Conservation (phyloP, 371 early-diverging fungal genomes). For the Actinomortierella wolfii region DNA sequence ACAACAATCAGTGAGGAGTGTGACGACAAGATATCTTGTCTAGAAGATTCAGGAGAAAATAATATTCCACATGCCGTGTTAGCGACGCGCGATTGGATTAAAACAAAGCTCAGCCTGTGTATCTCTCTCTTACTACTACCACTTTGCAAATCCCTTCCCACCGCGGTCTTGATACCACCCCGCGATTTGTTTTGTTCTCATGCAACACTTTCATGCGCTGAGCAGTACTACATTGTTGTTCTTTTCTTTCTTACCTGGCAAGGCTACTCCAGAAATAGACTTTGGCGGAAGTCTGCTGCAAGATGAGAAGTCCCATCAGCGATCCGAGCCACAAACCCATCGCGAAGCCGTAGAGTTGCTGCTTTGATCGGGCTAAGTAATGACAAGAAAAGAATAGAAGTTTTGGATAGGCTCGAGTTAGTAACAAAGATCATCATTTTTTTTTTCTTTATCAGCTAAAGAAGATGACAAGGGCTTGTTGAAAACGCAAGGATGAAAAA, state of each 20-base stretch:
- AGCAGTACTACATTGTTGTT: background rate
- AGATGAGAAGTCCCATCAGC: slow-evolving; percentile 25
- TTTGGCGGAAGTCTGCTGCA: slow-evolving; percentile 38
- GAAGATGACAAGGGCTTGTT: too few relatives aligned
- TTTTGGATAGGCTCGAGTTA: too few relatives aligned
- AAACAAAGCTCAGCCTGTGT: too few relatives aligned
- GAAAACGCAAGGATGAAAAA: too few relatives aligned
- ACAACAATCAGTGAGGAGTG: slow-evolving; percentile 25
- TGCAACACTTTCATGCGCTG: background rate
- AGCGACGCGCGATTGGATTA: too few relatives aligned
- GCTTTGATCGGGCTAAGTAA: slow-evolving; percentile 29
- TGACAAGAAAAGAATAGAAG: background rate
- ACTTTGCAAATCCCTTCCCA: too few relatives aligned
- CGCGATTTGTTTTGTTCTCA: too few relatives aligned
- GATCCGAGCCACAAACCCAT: slow-evolving; percentile 39
- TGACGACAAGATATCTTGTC: slow-evolving; percentile 19
- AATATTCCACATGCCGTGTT: background rate
- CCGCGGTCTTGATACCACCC: too few relatives aligned
- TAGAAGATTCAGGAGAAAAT: slow-evolving; percentile 5
- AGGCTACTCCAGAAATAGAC: slow-evolving; percentile 26
- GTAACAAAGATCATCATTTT: too few relatives aligned
- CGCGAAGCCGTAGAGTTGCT: slow-evolving; percentile 32
- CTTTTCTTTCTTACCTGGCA: slow-evolving; percentile 20
- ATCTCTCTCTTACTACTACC: too few relatives aligned
- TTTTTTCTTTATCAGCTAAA: too few relatives aligned